Evolutionary conservation across 1,284 basidiomycete genomes (phyloP).

Genomic region (Takashimella tepidaria): DNA sequence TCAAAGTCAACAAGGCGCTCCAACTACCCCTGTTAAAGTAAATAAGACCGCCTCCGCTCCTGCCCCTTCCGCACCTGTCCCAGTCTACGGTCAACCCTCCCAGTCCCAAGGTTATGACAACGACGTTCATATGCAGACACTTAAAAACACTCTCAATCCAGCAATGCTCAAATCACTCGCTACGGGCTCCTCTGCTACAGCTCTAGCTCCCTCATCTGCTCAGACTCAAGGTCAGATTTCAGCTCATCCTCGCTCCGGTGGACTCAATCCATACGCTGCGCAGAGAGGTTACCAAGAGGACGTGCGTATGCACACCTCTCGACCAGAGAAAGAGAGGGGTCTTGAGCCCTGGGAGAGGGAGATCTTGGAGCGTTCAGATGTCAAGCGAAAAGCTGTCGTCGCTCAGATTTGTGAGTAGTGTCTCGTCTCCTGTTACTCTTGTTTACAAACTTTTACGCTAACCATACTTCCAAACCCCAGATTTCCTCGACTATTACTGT

Average conservation of each 20-base stretch:
- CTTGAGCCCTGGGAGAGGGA: conserved; percentile 77
- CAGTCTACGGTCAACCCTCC: not conserved
- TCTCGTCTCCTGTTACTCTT: not conserved
- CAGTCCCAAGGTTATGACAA: conserved; percentile 17
- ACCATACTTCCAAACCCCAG: conserved; percentile 48
- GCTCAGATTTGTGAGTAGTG: conserved; percentile 80
- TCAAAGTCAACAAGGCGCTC: conserved; percentile 25
- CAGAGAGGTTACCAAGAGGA: conserved; percentile 28
- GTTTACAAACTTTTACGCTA: not conserved
- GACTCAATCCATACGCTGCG: conserved; percentile 15
- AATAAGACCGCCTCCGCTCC: conserved; percentile 14
- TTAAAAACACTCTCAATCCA: conserved; percentile 42
- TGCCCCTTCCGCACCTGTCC: not conserved
- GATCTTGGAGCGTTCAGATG: conserved; percentile 72
- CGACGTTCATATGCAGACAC: conserved; percentile 49
- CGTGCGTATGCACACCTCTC: conserved; percentile 41
- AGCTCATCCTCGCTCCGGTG: conserved; percentile 7
- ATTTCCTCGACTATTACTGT: conserved; percentile 90
- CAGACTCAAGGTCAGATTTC: not conserved
- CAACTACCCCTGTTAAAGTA: conserved; percentile 27
- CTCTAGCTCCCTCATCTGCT: conserved; percentile 2
- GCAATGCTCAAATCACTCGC: conserved; percentile 55
- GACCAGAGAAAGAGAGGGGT: conserved; percentile 34
- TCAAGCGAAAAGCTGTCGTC: conserved; percentile 87
- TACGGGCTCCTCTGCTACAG: conserved; percentile 10